Base-by-base conservation (phyloP, 768 basidiomycete genomes). In the Boletus pseudopeckii region DNA sequence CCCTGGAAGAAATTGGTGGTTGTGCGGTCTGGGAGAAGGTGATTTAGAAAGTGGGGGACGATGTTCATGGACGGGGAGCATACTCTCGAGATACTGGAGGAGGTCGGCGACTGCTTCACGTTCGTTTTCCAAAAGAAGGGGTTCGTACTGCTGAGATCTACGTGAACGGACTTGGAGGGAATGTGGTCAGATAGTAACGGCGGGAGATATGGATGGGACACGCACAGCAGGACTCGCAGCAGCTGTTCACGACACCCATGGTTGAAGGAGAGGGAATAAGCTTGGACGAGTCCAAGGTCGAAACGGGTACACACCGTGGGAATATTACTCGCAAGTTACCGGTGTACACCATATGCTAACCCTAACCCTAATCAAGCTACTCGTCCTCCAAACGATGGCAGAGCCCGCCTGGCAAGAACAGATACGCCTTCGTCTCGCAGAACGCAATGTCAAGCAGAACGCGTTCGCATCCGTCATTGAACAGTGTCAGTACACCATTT, bases 1-100 rank as follows among this genome's bases (percentile, higher is more conserved):
- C 96, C 97, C 48, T 83, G 80, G 77, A 98, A 99, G 82, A 99
- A 99, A 76, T 99, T 98, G 74, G 97, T 98, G 8, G 92, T 94
- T 3, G 90, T 88, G 62, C 97, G 92, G 81, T 99, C 96, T 51
- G 57, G 30, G 33, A 45, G 8, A 41, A 20, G 20, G 2, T 33
- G 14, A 1, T 5, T 55, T 26, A 44, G n/a, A 7, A 28, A 18
- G 2, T 2, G n/a, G 5, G 5, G 1, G 10, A 41, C 45, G 13
- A 40, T 1, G 40, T 32, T 11, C 26, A 33, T 20, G 45, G 34
- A 49, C 73, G 38, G 13, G 18, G 40, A 13, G 47, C 90, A 61
- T 71, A 98, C 96, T 99, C 77, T 99, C 97, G 57, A 99, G 85
- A 68, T 91, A 98, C 70, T 98, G 95, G 13, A 99, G 81, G 47